Evolutionary conservation across 176 grass and related monocot species (phyloP).

Genomic region (Aegilops tauschii): DNA sequence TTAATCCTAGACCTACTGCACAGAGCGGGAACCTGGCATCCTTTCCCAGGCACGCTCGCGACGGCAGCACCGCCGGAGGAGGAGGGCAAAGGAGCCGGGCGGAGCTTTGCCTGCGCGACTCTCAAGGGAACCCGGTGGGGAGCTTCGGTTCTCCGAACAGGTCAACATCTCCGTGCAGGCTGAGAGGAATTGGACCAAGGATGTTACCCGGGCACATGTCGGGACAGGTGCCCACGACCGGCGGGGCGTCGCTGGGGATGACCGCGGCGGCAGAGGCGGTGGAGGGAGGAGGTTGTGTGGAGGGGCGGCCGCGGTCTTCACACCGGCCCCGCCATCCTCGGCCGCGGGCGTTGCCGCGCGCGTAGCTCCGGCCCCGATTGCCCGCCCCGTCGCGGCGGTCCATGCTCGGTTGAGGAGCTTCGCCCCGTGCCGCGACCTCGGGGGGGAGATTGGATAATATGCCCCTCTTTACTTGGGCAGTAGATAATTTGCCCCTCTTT

Average conservation of each 20-base stretch:
- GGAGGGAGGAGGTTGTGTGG: conserved; percentile 10
- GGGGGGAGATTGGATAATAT: background rate
- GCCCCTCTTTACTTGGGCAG: no score
- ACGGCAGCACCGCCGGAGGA: no score
- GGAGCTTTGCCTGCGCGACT: no score
- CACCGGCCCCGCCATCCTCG: conserved; percentile 24
- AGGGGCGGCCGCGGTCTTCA: conserved; percentile 7
- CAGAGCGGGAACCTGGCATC: no score
- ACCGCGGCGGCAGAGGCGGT: background rate
- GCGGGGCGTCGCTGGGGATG: conserved; percentile 11
- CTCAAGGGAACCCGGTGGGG: no score
- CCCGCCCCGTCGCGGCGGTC: conserved; percentile 21
- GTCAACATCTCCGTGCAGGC: background rate
- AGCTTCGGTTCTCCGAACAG: background rate
- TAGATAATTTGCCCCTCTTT: no score
- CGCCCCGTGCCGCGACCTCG: background rate
- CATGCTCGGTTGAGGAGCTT: conserved; percentile 8
- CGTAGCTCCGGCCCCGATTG: conserved; percentile 14
- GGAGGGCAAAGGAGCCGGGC: no score
- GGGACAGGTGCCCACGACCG: conserved; percentile 63
- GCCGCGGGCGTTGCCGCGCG: background rate
- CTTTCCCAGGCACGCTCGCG: no score
- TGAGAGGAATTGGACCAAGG: background rate
- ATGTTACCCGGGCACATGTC: conserved; percentile 86
- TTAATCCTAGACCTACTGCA: no score